Conservation (phyloP, 1,284 basidiomycete genomes). For the Trichosporon coremiiforme region DNA sequence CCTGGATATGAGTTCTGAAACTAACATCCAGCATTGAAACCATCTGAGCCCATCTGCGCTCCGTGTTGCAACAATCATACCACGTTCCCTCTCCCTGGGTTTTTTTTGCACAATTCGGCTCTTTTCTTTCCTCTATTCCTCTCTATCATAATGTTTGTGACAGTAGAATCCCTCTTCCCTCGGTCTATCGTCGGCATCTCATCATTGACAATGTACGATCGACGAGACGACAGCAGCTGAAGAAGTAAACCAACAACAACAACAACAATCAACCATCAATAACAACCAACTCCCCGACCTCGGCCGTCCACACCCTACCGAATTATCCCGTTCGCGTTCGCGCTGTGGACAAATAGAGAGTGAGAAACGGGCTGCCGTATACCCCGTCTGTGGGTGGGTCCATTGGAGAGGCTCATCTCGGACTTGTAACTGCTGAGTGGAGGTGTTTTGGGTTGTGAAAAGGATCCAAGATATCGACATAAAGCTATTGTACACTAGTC, state of each 20-base stretch:
- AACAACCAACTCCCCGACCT: slow-evolving; percentile 16
- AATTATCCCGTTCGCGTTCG: background rate
- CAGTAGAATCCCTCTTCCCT: slow-evolving; percentile 34
- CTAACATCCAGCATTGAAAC: slow-evolving; percentile 6
- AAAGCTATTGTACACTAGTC: slow-evolving; percentile 34
- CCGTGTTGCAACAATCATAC: slow-evolving; percentile 21
- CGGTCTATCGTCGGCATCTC: slow-evolving; percentile 15
- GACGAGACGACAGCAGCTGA: slow-evolving; percentile 14
- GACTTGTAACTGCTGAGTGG: slow-evolving; percentile 16
- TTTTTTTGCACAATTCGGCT: slow-evolving; percentile 17
- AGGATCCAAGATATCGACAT: slow-evolving; percentile 19
- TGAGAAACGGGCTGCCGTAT: slow-evolving; percentile 18
- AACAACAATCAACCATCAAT: slow-evolving; percentile 18
- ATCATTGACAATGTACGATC: slow-evolving; percentile 14
- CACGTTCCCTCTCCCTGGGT: slow-evolving; percentile 21
- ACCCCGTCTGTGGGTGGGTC: slow-evolving; percentile 15
- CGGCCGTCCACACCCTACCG: slow-evolving; percentile 8
- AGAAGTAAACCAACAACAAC: slow-evolving; percentile 11
- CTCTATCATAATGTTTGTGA: slow-evolving; percentile 34
- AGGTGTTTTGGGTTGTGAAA: slow-evolving; percentile 21
- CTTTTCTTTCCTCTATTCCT: slow-evolving; percentile 21
- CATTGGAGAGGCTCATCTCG: slow-evolving; percentile 13
- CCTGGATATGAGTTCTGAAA: too few species aligned
- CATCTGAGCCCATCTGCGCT: slow-evolving; percentile 16
- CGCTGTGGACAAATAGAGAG: slow-evolving; percentile 14